A percentile compares a stretch with the other conserved stretches of the same genome.
phyloP scores from a whole-genome alignment of 768 basidiomycete species.

The Calocera viscosa region DNA sequence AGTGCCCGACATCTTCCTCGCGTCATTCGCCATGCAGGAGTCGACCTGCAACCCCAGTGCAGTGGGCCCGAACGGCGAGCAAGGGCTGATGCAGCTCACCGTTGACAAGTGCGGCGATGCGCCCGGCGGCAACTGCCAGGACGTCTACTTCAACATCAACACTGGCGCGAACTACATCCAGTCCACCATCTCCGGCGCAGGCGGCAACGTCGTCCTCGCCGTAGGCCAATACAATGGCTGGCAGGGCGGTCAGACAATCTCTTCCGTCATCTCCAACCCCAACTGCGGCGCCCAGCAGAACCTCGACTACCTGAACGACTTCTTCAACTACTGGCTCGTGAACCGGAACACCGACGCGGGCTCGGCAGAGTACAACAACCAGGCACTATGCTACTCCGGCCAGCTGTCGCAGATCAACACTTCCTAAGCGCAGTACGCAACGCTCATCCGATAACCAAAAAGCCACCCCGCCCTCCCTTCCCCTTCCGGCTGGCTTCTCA shows the following conservation, averaged over 20 bases:
- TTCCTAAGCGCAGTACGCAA: neutral
- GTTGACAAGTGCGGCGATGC: conserved; percentile 59
- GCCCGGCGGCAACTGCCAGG: conserved; percentile 26
- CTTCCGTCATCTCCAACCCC: conserved; percentile 35
- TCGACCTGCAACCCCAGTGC: conserved; percentile 53
- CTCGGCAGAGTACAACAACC: neutral
- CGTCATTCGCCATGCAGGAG: conserved; percentile 85
- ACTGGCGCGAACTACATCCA: conserved; percentile 54
- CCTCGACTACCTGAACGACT: conserved; percentile 66
- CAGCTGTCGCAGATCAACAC: neutral
- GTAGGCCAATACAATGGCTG: conserved; percentile 50
- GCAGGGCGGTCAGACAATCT: conserved; percentile 22
- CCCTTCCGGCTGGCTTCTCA: no score
- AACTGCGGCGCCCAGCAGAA: conserved; percentile 67
- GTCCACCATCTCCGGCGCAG: conserved; percentile 35
- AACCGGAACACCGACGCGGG: neutral
- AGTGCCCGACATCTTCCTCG: conserved; percentile 68
- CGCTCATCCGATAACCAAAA: no score
- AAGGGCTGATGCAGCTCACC: conserved; percentile 79
- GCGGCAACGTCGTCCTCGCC: conserved; percentile 43
- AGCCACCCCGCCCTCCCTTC: no score
- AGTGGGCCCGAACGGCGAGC: conserved; percentile 66
- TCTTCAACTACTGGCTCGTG: conserved; percentile 34
- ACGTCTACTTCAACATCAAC: conserved; percentile 48
- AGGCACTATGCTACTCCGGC: neutral